phyloP scores from a whole-genome alignment of 257 asterid genomes.

The Ocimum tenuiflorum region DNA sequence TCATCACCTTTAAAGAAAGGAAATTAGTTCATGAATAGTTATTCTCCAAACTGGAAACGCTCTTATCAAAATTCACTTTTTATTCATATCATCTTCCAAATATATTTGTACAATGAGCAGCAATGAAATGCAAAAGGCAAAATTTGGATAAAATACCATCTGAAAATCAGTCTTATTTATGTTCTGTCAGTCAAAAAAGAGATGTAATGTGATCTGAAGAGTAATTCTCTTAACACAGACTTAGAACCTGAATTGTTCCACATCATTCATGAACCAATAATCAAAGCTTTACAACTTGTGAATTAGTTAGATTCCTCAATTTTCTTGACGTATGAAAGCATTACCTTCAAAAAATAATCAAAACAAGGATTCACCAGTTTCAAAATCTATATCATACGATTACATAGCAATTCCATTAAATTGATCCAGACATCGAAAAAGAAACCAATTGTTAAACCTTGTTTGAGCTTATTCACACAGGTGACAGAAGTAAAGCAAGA shows the following conservation, averaged over 20 bases:
- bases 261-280: not conserved
- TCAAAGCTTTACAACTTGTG: no score
- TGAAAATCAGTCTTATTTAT: not conserved
- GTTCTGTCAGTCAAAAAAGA: not conserved
- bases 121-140: not conserved
- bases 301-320: no score
- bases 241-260: not conserved
- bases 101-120: not conserved
- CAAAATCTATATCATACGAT: not conserved
- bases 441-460: not conserved
- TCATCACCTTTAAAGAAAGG: slow-evolving; percentile 49
- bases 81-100: not conserved
- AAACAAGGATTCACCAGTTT: not conserved
- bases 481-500: not conserved
- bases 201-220: not conserved
- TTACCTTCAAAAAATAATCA: not conserved
- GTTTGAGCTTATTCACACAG: not conserved
- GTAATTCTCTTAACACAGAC: not conserved
- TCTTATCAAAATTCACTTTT: not conserved
- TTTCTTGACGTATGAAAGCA: no score
- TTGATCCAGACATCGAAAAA: not conserved
- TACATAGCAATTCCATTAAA: not conserved
- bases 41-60: not conserved
- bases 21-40: not conserved
- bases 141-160: not conserved